A percentile compares a stretch with the other conserved stretches of the same genome.
These are phyloP conservation scores for Pichia membranifaciens DNA, from an alignment of 805 yeast species.

Conservation along the genomic window DNA sequence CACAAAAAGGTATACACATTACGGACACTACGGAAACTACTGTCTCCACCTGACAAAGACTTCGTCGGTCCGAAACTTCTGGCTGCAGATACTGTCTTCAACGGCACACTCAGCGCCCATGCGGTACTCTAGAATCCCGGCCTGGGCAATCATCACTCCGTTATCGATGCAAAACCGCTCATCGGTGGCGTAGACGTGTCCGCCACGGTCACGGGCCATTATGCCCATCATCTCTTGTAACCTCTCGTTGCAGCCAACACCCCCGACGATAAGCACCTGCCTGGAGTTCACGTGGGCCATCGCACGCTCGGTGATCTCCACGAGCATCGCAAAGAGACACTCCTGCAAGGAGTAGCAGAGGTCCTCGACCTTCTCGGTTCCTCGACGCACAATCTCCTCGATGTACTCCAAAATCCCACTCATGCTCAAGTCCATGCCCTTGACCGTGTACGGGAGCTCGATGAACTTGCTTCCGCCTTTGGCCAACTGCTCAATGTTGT, in stretches of 20 bases:
- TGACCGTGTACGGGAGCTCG: conserved; percentile 89
- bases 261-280: conserved; percentile 94
- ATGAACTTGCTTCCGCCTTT: conserved; percentile 59
- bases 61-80: conserved; percentile 91
- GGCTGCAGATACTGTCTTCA: conserved; percentile 78
- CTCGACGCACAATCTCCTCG: conserved; percentile 45
- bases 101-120: conserved; percentile 65
- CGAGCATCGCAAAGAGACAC: conserved; percentile 89
- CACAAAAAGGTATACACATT: neutral
- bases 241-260: conserved; percentile 93
- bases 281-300: conserved; percentile 93
- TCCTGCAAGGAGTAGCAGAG: conserved; percentile 92
- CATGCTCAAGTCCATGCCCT: conserved; percentile 98
- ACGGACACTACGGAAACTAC: neutral
- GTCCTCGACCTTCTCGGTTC: conserved; percentile 43
- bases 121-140: conserved; percentile 81
- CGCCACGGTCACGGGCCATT: conserved; percentile 87
- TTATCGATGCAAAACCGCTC: conserved; percentile 96
- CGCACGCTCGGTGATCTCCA: conserved; percentile 95
- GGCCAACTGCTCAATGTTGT: conserved; percentile 92
- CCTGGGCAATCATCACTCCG: conserved; percentile 99
- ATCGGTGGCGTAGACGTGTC: conserved; percentile 90
- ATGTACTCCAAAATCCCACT: conserved; percentile 87
- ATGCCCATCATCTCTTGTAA: conserved; percentile 94
- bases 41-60: conserved; percentile 82